Evolutionary conservation across 2,329 filamentous ascomycete species (phyloP).

Genomic region (Ascochyta viciae-villosae): DNA sequence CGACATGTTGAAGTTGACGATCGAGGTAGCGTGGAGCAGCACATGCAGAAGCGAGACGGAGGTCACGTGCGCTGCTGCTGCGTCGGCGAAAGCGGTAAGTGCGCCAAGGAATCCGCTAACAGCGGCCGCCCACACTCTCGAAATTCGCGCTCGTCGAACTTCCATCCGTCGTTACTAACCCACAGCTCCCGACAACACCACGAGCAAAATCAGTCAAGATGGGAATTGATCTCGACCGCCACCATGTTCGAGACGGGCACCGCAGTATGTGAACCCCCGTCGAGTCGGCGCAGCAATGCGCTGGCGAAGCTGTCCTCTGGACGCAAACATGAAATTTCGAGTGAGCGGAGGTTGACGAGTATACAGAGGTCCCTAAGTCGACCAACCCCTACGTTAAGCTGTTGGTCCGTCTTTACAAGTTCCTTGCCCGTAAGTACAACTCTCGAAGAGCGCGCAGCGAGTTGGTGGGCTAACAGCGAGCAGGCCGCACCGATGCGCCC

Average conservation of each 20-base stretch:
- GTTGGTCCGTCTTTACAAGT: constrained; percentile 97
- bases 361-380: constrained; percentile 71
- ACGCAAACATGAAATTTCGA: constrained; percentile 48
- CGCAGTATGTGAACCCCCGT: constrained; percentile 60
- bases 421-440: constrained; percentile 82
- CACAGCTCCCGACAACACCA: constrained; percentile 40
- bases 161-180: constrained; percentile 36
- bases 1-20: background rate
- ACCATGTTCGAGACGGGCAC: constrained; percentile 73
- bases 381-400: constrained; percentile 98
- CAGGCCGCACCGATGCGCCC: constrained; percentile 91
- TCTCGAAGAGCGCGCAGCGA: constrained; percentile 12
- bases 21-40: background rate
- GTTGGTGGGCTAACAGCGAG: constrained; percentile 34
- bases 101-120: constrained; percentile 11
- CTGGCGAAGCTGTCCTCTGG: constrained; percentile 49
- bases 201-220: constrained; percentile 46
- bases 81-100: constrained; percentile 3
- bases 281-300: constrained; percentile 50
- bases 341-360: constrained; percentile 46
- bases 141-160: constrained; percentile 10
- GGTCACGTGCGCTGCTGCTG: background rate
- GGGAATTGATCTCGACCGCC: constrained; percentile 59
- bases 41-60: background rate
- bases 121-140: constrained; percentile 13